These are phyloP conservation scores for Canariomyces notabilis DNA, from an alignment of 2,329 filamentous ascomycete species.

Conservation along the genomic window DNA sequence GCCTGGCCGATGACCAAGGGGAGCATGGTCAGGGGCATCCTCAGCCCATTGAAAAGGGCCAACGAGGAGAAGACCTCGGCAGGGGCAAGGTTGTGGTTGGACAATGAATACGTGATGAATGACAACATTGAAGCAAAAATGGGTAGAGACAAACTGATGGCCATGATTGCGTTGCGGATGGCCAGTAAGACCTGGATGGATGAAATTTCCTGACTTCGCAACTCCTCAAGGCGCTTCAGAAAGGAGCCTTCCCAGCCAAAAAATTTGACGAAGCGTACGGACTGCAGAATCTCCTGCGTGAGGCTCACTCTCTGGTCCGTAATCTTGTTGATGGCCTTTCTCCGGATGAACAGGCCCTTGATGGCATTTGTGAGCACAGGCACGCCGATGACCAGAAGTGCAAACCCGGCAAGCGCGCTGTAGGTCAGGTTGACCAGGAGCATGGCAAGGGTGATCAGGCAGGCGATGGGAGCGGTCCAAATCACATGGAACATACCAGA, in stretches of 20 bases:
- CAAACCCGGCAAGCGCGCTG: conserved; percentile 84
- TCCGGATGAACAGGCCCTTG: conserved; percentile 66
- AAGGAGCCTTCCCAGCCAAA: conserved; percentile 95
- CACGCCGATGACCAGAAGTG: conserved; percentile 70
- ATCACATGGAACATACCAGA: conserved; percentile 84
- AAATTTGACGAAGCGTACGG: conserved; percentile 91
- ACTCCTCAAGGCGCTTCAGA: conserved; percentile 66
- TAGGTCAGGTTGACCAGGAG: conserved; percentile 85
- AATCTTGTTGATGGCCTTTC: conserved; percentile 81
- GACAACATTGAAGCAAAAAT: conserved; percentile 94
- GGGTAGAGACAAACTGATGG: conserved; percentile 77
- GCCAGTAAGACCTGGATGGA: conserved; percentile 80
- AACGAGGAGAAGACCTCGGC: conserved; percentile 87
- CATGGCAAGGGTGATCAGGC: conserved; percentile 72
- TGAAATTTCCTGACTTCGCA: conserved; percentile 70
- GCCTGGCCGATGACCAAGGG: conserved; percentile 85
- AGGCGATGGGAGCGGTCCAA: conserved; percentile 79
- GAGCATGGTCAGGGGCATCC: conserved; percentile 83
- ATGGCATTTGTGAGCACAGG: conserved; percentile 75
- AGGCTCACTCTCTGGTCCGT: conserved; percentile 88
- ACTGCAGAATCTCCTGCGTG: conserved; percentile 86
- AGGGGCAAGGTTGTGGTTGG: conserved; percentile 63
- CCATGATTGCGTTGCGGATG: conserved; percentile 80
- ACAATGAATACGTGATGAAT: conserved; percentile 75
- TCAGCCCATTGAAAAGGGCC: conserved; percentile 85